Evolutionary conservation across 148 eudicot species (phyloP), one percentile per base, ranked within the genome.

Genomic region (Fallopia convolvulus): DNA sequence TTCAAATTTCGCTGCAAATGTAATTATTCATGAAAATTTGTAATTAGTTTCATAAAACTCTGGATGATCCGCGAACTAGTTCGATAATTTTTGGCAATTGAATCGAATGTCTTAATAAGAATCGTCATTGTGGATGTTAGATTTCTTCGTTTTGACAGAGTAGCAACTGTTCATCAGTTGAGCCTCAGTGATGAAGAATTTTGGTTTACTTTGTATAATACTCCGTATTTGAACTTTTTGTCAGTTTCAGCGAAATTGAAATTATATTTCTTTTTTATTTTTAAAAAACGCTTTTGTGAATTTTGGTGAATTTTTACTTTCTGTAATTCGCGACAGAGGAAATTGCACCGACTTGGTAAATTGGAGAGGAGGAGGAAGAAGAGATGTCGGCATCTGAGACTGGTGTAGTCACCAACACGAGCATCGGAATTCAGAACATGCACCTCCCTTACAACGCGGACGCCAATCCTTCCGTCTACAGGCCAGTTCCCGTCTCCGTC

Each of bases 381-480:
- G 44, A 36, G 26, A 82, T 85, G 87, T 80, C 83, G 55, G 84
- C 79, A 53, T 48, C 79, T 33, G 84, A 85, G 60, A 46, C 81
- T 21, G 86, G 80, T 42, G 77, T 74, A 18, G 21, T 46, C n/a
- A 72, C 44, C 2, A 75, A 32, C 32, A 63, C 55, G 1, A 73
- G 20, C 80, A 75, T 75, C 79, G 78, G 79, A 26, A 75, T 80
- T 7, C 85, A 77, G 6, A 83, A 44, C 74, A 83, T 87, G 86
- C 83, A 78, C 46, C 14, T 83, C 20, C 52, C 79, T 66, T 85
- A 80, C 44, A 71, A 74, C 17, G 60, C 68, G 3, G 88, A 80
- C 13, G 86, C 84, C 8, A 42, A 30, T 18, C 26, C 42, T 15
- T 36, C 85, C 12, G 71, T 82, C 8, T 87, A 82, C 70, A 80